Evolutionary conservation across 768 basidiomycete species (phyloP).

Genomic region (Auriscalpium vulgare): DNA sequence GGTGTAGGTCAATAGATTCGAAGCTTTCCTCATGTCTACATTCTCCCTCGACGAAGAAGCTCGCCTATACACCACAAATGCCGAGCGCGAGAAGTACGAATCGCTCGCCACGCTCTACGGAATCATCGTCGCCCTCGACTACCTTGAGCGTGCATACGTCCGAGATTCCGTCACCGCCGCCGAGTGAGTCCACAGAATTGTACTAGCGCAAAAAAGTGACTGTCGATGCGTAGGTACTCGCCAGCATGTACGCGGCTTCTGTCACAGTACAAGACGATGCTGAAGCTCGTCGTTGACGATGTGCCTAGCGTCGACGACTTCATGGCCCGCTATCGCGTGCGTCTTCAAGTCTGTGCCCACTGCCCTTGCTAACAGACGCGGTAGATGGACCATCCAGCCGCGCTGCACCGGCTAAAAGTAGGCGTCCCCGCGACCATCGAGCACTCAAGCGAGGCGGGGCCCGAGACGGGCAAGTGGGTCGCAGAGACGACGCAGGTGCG

Average conservation of each 20-base stretch:
- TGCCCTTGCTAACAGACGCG: not conserved
- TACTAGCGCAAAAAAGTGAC: no score
- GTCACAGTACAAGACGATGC: slow-evolving; percentile 95
- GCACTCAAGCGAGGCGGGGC: slow-evolving; percentile 86
- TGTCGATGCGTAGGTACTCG: slow-evolving; percentile 67
- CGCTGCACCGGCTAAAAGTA: slow-evolving; percentile 80
- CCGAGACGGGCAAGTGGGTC: slow-evolving; percentile 94
- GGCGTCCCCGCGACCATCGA: slow-evolving; percentile 97
- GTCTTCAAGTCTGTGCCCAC: not conserved
- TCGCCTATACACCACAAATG: slow-evolving; percentile 77
- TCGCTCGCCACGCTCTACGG: slow-evolving; percentile 89
- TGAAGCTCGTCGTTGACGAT: slow-evolving; percentile 85
- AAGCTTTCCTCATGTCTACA: slow-evolving; percentile 11
- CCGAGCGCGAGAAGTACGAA: slow-evolving; percentile 84
- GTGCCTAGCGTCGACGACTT: slow-evolving; percentile 84
- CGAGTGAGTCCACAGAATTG: slow-evolving; percentile 55
- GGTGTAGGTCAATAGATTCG: no score
- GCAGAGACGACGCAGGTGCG: slow-evolving; percentile 93
- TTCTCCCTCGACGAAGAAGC: slow-evolving; percentile 87
- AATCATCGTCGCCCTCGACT: slow-evolving; percentile 84
- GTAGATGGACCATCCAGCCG: slow-evolving; percentile 91
- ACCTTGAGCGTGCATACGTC: slow-evolving; percentile 92
- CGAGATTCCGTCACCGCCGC: slow-evolving; percentile 85
- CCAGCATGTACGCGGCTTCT: slow-evolving; percentile 89
- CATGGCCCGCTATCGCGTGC: slow-evolving; percentile 73